Conservation (phyloP, 164 flowering plant genomes). For the Macadamia tetraphylla region DNA sequence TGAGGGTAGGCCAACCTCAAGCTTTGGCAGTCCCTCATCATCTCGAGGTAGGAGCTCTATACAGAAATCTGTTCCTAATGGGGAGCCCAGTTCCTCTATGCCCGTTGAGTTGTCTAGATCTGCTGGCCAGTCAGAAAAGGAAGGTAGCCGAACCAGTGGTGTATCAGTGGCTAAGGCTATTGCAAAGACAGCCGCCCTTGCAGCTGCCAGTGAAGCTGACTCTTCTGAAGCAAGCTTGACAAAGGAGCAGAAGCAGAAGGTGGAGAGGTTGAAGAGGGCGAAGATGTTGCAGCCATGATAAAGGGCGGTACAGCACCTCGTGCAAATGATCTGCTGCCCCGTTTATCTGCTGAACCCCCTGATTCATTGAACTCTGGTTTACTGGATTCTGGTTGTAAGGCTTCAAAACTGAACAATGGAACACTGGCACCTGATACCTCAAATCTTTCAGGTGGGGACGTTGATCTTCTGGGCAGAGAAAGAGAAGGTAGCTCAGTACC, state of each 20-base stretch:
- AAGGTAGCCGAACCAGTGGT: slow-evolving; percentile 3
- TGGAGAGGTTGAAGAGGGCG: slow-evolving; percentile 88
- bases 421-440: slow-evolving; percentile 8
- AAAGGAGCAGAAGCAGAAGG: slow-evolving; percentile 73
- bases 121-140: slow-evolving; percentile 6
- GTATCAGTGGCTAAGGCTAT: slow-evolving; percentile 37
- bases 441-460: slow-evolving; percentile 26
- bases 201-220: slow-evolving; percentile 62
- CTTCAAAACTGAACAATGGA: slow-evolving; percentile 2
- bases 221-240: slow-evolving; percentile 70
- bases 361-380: slow-evolving; percentile 34
- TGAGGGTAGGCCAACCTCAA: slow-evolving; percentile 29
- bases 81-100: slow-evolving; percentile 22
- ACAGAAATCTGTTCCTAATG: slow-evolving; percentile 23
- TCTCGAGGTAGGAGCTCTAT: slow-evolving; percentile 21
- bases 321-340: slow-evolving; percentile 28
- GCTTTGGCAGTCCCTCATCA: slow-evolving; percentile 22
- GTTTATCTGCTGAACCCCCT: slow-evolving; percentile 45
- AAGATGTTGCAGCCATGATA: slow-evolving; percentile 86
- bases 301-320: slow-evolving; percentile 48
- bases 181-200: slow-evolving; percentile 54
- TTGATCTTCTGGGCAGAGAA: slow-evolving; percentile 27
- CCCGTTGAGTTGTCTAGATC: slow-evolving; percentile 18
- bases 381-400: slow-evolving; percentile 14
- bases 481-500: slow-evolving; percentile 66